phyloP scores from a whole-genome alignment of 176 grass and related monocot species.

The maize (Zea mays) region Zm-B73-REFERENCE-NAM-5.0 NC_050096.1:12700001-12700500 shows the following conservation, averaged over 20 bases:
- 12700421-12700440: too few species aligned
- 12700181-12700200: too few species aligned
- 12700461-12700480: not conserved
- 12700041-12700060: not conserved
- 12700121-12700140: not conserved
- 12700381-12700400: too few species aligned
- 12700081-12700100: not conserved
- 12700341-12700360: not conserved
- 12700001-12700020: not conserved
- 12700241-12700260: too few species aligned
- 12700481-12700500: not conserved
- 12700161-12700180: not conserved
- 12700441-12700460: too few species aligned
- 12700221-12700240: too few species aligned
- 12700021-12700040: slow-evolving; percentile 17
- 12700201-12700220: too few species aligned
- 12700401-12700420: too few species aligned
- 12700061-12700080: not conserved
- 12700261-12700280: too few species aligned
- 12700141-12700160: not conserved
- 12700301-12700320: not conserved
- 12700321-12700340: not conserved
- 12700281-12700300: too few species aligned
- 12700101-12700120: not conserved
- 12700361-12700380: too few species aligned